phyloP scores from a whole-genome alignment of 129 eudicot genomes.

The Erigeron canadensis region DNA sequence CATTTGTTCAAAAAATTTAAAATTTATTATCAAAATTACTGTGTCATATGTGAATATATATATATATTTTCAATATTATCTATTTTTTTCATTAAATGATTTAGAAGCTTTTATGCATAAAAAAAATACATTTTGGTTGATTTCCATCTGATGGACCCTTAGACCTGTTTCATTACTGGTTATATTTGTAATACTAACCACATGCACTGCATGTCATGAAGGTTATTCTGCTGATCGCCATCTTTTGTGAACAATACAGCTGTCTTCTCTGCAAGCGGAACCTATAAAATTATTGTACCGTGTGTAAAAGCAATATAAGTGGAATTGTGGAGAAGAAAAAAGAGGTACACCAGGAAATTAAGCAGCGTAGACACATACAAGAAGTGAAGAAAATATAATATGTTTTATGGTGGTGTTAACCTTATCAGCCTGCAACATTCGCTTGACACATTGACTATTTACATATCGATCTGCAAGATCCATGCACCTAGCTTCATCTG shows the following conservation, averaged over 20 bases:
- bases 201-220: conserved; percentile 99
- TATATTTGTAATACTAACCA: conserved; percentile 52
- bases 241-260: conserved; percentile 98
- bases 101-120: neutral
- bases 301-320: neutral
- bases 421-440: conserved; percentile 99
- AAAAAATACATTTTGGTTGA: neutral
- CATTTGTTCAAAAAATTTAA: neutral
- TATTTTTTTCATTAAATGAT: neutral
- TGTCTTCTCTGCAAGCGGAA: conserved; percentile 90
- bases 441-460: conserved; percentile 91
- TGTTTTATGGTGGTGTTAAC: conserved; percentile 22
- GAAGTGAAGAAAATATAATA: neutral
- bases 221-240: conserved; percentile 92
- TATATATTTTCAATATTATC: neutral
- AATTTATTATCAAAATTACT: neutral
- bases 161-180: neutral
- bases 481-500: conserved; percentile 99
- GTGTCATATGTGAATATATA: neutral
- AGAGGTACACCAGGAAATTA: neutral
- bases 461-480: conserved; percentile 99
- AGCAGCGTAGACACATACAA: neutral
- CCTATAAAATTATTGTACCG: conserved; percentile 39
- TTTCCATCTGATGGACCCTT: neutral
- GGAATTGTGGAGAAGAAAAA: neutral